Conservation (phyloP, 306 rosid species). For the Lathyrus sativus region DNA sequence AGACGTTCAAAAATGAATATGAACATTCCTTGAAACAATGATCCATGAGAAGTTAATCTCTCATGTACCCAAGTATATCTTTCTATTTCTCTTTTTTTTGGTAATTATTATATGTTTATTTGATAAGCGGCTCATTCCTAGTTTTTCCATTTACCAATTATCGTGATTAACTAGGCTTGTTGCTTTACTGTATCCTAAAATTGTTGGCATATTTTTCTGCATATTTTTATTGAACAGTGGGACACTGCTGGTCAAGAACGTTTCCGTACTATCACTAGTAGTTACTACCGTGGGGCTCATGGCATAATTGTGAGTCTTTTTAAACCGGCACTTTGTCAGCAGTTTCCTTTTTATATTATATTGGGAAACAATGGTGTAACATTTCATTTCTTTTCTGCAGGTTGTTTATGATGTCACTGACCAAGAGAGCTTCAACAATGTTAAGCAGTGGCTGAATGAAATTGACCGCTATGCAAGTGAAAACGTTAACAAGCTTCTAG, state of each 20-base stretch:
- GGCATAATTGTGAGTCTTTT: constrained; percentile 83
- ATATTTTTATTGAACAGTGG: constrained; percentile 63
- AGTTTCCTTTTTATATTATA: constrained; percentile 10
- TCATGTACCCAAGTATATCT: constrained; percentile 5
- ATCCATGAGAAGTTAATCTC: constrained; percentile 10
- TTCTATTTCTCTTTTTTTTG: not conserved
- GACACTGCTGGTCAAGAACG: constrained; percentile 99
- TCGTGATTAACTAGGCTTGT: constrained; percentile 14
- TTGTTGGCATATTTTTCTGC: constrained; percentile 38
- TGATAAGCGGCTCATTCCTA: not conserved
- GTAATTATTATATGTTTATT: constrained; percentile 6
- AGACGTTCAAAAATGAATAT: constrained; percentile 4
- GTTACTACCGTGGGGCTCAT: constrained; percentile 99
- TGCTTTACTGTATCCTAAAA: constrained; percentile 21
- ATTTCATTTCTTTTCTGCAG: constrained; percentile 38
- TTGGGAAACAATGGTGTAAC: constrained; percentile 34
- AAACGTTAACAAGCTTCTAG: constrained; percentile 78
- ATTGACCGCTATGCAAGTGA: constrained; percentile 85
- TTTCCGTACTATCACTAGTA: constrained; percentile 97
- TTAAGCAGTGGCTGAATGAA: constrained; percentile 81
- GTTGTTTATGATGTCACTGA: constrained; percentile 85
- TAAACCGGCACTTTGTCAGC: constrained; percentile 5
- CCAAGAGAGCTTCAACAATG: constrained; percentile 81
- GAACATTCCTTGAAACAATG: not conserved
- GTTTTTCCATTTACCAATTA: constrained; percentile 26